Evolutionary conservation across 306 rosid genomes (phyloP), one percentile per base, ranked within the genome.

Genomic region (Clitoria ternatea): DNA sequence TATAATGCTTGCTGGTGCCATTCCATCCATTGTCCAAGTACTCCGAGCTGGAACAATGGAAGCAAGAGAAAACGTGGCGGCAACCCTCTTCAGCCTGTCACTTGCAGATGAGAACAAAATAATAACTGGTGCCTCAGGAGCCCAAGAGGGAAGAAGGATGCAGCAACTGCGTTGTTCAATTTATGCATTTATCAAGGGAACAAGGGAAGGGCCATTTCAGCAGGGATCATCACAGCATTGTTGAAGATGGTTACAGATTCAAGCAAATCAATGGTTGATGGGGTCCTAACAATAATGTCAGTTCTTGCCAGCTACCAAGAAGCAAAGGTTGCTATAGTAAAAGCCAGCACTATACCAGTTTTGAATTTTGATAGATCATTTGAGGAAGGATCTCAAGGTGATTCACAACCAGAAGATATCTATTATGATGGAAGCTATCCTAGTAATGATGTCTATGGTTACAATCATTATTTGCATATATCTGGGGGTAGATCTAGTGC

Each of bases 31-130:
- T 79, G 99, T 95, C 53, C 97, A 89, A 83, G 94, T 95, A 63
- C 92, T 91, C 22, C 83, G 96, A 71, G 80, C 92, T 15, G 97
- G 99, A 73, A 89, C 86, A 86, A 89, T 87, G 92, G 97, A 91
- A 82, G 97, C 96, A 0, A 86, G 89, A 77, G 99, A 95, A 76
- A 95, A 95, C 5, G 91, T 96, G 12, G 97, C 99, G 6, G 99
- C 97, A 14, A 95, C 99, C 26, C 88, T 95, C 47, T 91, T 91
- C 40, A 95, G 99, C 81, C 60, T 95, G 85, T 89, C 99, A 11
- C 92, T 95, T 79, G 97, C 92, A 0, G 99, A 91, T 62, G 99
- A 95, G 85, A 95, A 91, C 86, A 86, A 90, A 69, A 95, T 91
- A 67, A 89, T 95, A 49, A 91, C 91, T 7, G 99, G 99, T 11